Evolutionary conservation across 2,329 filamentous ascomycete species (phyloP).

Genomic region (Teratosphaeria pseudoeucalypti): DNA sequence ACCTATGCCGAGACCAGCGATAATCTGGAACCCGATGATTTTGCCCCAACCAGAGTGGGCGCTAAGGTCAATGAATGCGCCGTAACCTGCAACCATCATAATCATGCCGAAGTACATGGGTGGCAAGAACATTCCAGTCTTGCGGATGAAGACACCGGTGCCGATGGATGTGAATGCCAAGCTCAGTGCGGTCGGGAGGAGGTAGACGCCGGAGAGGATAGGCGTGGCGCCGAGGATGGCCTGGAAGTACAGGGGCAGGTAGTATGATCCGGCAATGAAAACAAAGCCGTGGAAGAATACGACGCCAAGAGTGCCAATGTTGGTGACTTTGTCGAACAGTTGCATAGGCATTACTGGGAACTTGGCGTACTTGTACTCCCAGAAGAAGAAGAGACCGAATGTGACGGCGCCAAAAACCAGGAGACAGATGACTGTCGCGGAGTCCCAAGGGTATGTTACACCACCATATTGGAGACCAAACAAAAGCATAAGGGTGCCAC

Average conservation of each 20-base stretch:
- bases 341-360: slow-evolving; percentile 69
- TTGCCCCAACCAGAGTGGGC: slow-evolving; percentile 27
- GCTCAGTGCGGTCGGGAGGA: slow-evolving; percentile 26
- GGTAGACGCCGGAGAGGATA: slow-evolving; percentile 59
- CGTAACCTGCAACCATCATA: slow-evolving; percentile 29
- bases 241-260: slow-evolving; percentile 78
- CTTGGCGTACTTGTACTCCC: slow-evolving; percentile 63
- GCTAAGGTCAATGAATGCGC: slow-evolving; percentile 29
- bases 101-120: slow-evolving; percentile 38
- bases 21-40: slow-evolving; percentile 45
- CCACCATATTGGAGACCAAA: slow-evolving; percentile 81
- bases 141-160: slow-evolving; percentile 33
- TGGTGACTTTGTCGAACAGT: slow-evolving; percentile 57
- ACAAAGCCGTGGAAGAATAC: slow-evolving; percentile 66
- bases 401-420: slow-evolving; percentile 60
- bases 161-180: slow-evolving; percentile 24
- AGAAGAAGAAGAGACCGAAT: slow-evolving; percentile 53
- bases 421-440: slow-evolving; percentile 64
- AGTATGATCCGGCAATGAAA: slow-evolving; percentile 69
- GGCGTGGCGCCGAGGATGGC: slow-evolving; percentile 58
- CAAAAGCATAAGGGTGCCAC: slow-evolving; percentile 74
- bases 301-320: slow-evolving; percentile 53
- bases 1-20: slow-evolving; percentile 54
- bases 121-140: slow-evolving; percentile 39
- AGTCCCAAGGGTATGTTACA: slow-evolving; percentile 63